A percentile compares a stretch with the other conserved stretches of the same genome.
Conservation (phyloP, 2,329 filamentous ascomycete species). For the Penicillium sp. region DNA sequence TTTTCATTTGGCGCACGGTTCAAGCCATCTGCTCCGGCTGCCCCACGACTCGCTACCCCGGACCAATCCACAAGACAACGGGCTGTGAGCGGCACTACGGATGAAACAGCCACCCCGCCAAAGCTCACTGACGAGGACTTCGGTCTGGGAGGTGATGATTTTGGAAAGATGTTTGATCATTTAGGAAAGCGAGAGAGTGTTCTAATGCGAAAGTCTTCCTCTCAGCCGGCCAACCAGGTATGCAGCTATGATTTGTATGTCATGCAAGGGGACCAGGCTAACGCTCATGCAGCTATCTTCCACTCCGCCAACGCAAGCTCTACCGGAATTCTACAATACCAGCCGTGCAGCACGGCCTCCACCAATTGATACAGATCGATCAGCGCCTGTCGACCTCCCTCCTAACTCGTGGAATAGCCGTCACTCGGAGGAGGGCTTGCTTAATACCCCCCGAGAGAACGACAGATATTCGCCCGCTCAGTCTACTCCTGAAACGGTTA, state of each 20-base stretch:
- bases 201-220: constrained; percentile 25
- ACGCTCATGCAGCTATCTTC: constrained; percentile 27
- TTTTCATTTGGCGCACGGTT: constrained; percentile 54
- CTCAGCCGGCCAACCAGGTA: constrained; percentile 24
- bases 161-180: constrained; percentile 54
- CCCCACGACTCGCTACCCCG: constrained; percentile 25
- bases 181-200: constrained; percentile 38
- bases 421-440: constrained; percentile 51
- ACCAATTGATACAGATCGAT: constrained; percentile 48
- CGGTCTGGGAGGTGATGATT: constrained; percentile 44
- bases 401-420: constrained; percentile 55
- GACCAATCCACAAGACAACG: constrained; percentile 40
- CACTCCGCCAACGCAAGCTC: constrained; percentile 19
- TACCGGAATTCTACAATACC: constrained; percentile 20
- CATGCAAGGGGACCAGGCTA: constrained; percentile 17
- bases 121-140: constrained; percentile 50
- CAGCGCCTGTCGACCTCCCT: constrained; percentile 47
- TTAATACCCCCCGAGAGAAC: constrained; percentile 33
- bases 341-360: constrained; percentile 32
- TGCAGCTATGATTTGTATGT: neutral
- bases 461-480: constrained; percentile 10
- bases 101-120: constrained; percentile 53
- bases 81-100: constrained; percentile 53
- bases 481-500: constrained; percentile 14
- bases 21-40: constrained; percentile 27